These are phyloP conservation scores for Leccinellum rugosiceps DNA, from an alignment of 768 basidiomycete species.

Conservation along the genomic window DNA sequence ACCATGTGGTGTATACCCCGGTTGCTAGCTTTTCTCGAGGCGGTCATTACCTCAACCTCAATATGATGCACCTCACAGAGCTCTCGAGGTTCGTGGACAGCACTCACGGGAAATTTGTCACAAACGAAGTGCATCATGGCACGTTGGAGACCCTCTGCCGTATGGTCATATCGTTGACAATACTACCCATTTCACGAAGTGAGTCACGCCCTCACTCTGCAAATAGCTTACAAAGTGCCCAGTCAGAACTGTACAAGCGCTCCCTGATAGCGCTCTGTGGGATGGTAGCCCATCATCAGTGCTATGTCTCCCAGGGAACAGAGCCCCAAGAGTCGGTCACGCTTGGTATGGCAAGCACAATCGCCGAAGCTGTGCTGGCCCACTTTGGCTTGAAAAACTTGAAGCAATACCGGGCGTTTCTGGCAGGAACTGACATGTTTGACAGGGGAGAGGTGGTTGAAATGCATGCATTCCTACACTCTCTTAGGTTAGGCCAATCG, in stretches of 20 bases:
- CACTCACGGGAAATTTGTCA: not conserved
- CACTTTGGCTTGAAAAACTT: not conserved
- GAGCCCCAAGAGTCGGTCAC: not conserved
- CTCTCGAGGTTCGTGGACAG: not conserved
- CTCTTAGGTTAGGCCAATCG: not conserved
- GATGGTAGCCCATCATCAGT: not conserved
- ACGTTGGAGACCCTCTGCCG: not conserved
- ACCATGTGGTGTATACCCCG: constrained; percentile 9
- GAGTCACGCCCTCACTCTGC: not conserved
- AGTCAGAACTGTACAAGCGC: not conserved
- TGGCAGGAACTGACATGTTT: not conserved
- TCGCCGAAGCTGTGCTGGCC: not conserved
- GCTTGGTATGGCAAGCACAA: not conserved
- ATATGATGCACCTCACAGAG: constrained; percentile 2
- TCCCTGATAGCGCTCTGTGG: not conserved
- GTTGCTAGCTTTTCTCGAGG: constrained; percentile 1
- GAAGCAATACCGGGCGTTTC: not conserved
- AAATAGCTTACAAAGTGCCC: not conserved
- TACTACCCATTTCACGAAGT: not conserved
- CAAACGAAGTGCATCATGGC: not conserved
- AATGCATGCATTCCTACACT: not conserved
- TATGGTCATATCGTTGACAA: not conserved
- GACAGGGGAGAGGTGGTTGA: not conserved
- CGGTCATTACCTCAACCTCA: constrained; percentile 7
- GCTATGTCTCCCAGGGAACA: not conserved